Percentiles rank a stretch among this genome's conserved stretches.
Conservation (phyloP, 2,329 filamentous ascomycete species). For the Sclerotiophoma versabilis region DNA sequence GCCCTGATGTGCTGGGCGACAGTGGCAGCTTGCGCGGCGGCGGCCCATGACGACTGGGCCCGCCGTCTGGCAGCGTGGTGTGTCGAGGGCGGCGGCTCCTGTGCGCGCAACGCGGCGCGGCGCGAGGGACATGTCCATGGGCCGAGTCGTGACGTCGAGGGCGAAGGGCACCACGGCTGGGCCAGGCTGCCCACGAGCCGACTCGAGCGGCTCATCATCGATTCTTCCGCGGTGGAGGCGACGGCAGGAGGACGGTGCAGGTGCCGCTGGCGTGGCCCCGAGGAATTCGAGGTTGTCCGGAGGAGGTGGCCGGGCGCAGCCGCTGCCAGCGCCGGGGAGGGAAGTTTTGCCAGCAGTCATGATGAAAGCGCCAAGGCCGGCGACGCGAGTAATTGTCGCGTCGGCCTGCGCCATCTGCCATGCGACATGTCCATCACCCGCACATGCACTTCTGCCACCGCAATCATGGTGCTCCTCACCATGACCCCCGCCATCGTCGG, state of each 20-base stretch:
- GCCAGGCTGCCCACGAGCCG: slow-evolving; percentile 45
- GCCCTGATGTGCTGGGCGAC: slow-evolving; percentile 73
- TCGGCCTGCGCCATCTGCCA: slow-evolving; percentile 45
- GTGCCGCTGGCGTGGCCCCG: slow-evolving; percentile 37
- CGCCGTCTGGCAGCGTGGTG: slow-evolving; percentile 53
- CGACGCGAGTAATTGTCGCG: slow-evolving; percentile 5
- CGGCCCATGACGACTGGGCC: slow-evolving; percentile 73
- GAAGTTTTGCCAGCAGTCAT: slow-evolving; percentile 40
- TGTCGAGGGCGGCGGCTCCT: slow-evolving; percentile 22
- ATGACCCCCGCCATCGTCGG: slow-evolving; percentile 74
- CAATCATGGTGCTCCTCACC: slow-evolving; percentile 76
- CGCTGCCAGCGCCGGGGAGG: slow-evolving; percentile 19
- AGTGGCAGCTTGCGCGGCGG: slow-evolving; percentile 63
- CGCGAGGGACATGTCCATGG: slow-evolving; percentile 32
- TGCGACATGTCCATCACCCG: slow-evolving; percentile 54
- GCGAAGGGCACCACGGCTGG: slow-evolving; percentile 18
- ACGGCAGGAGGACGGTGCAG: background rate
- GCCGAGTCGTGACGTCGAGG: slow-evolving; percentile 27
- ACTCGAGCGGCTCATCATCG: slow-evolving; percentile 47
- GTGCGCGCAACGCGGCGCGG: slow-evolving; percentile 11
- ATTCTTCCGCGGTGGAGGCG: slow-evolving; percentile 3
- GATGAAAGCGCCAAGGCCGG: slow-evolving; percentile 30
- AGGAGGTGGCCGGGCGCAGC: slow-evolving; percentile 15
- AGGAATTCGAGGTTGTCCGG: slow-evolving; percentile 10
- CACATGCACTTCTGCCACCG: background rate